phyloP scores from a whole-genome alignment of 192 early-diverging fungal genomes.

The Coemansia sp. region DNA sequence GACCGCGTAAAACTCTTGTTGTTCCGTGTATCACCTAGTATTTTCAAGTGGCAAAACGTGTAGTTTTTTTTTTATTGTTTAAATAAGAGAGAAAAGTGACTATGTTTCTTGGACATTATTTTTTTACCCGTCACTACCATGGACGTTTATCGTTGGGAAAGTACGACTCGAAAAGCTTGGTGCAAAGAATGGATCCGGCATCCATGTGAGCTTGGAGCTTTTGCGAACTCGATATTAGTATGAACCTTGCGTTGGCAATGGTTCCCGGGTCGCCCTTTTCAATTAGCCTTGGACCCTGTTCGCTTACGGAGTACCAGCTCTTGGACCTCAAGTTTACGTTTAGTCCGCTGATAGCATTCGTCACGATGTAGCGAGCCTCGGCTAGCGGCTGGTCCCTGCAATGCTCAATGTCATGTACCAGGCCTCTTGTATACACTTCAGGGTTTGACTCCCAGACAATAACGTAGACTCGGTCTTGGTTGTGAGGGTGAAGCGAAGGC shows the following conservation, averaged over 20 bases:
- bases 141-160: neutral
- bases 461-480: neutral
- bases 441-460: slow-evolving; percentile 2
- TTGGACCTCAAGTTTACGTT: neutral
- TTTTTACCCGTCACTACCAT: neutral
- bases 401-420: neutral
- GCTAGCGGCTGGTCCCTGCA: neutral
- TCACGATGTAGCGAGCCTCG: neutral
- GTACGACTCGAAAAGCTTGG: neutral
- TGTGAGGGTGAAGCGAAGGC: neutral
- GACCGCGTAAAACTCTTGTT: slow-evolving; percentile 42
- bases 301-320: neutral
- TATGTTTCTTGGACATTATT: neutral
- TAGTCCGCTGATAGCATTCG: neutral
- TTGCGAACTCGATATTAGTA: neutral
- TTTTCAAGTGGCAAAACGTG: slow-evolving; percentile 43
- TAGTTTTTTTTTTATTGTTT: neutral
- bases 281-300: neutral
- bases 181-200: neutral
- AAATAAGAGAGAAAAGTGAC: neutral
- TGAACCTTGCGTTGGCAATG: neutral
- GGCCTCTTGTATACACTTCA: neutral
- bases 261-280: neutral
- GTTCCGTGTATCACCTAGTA: slow-evolving; percentile 51
- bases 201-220: neutral